These are phyloP conservation scores for Sarcodon aspratus DNA, from an alignment of 768 basidiomycete species.

Conservation along the genomic window DNA sequence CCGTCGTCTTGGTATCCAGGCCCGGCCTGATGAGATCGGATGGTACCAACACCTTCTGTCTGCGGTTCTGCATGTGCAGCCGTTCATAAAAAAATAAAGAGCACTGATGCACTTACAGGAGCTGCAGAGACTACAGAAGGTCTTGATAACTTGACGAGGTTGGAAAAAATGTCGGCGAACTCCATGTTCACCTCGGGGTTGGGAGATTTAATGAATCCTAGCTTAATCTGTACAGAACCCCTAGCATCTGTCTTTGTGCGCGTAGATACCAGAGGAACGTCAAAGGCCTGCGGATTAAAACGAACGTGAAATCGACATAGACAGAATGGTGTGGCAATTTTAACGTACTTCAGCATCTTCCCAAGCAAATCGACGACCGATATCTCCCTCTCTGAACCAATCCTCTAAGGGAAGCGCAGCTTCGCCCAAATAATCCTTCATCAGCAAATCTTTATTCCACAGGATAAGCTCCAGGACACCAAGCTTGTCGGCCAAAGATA, in stretches of 20 bases:
- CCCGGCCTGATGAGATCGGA: slow-evolving; percentile 47
- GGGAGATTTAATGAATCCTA: slow-evolving; percentile 42
- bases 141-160: slow-evolving; percentile 52
- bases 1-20: slow-evolving; percentile 69
- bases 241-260: slow-evolving; percentile 32
- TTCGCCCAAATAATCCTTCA: slow-evolving; percentile 93
- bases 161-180: slow-evolving; percentile 49
- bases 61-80: slow-evolving; percentile 13
- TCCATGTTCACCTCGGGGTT: slow-evolving; percentile 32
- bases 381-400: slow-evolving; percentile 53
- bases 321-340: slow-evolving; percentile 48
- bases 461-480: slow-evolving; percentile 76
- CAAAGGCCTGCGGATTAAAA: slow-evolving; percentile 28
- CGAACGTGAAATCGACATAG: slow-evolving; percentile 4
- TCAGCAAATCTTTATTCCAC: slow-evolving; percentile 88
- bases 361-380: slow-evolving; percentile 29
- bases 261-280: slow-evolving; percentile 34
- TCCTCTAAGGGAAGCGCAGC: slow-evolving; percentile 64
- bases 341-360: slow-evolving; percentile 36
- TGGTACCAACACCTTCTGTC: slow-evolving; percentile 82
- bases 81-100: background rate
- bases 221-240: slow-evolving; percentile 47
- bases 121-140: slow-evolving; percentile 66
- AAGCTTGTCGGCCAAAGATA: slow-evolving; percentile 60
- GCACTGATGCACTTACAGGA: slow-evolving; percentile 38